Conservation (phyloP, 768 basidiomycete genomes). For the Mycena belliarum region DNA sequence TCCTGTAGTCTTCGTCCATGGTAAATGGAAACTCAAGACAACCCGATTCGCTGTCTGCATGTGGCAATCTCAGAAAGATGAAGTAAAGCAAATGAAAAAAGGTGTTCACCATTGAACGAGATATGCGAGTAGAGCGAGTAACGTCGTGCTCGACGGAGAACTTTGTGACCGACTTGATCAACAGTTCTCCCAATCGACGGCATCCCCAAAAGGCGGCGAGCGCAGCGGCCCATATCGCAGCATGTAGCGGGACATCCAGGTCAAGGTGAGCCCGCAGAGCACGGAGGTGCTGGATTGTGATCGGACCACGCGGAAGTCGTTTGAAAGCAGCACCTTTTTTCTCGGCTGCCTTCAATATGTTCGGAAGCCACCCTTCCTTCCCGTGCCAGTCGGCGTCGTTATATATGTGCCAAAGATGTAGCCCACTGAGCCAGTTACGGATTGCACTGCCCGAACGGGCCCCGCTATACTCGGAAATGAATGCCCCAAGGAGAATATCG, state of each 20-base stretch:
- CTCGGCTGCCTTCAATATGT: slow-evolving; percentile 5
- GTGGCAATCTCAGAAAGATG: too few species aligned
- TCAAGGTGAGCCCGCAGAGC: background rate
- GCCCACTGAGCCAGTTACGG: slow-evolving; percentile 1
- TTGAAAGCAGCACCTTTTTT: slow-evolving; percentile 9
- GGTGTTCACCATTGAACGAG: background rate
- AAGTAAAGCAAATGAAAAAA: too few species aligned
- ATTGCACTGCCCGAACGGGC: too few species aligned
- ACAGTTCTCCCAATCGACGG: slow-evolving; percentile 11
- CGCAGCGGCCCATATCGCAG: slow-evolving; percentile 19
- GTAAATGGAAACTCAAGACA: slow-evolving; percentile 13
- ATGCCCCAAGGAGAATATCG: too few species aligned
- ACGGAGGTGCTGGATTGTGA: slow-evolving; percentile 9
- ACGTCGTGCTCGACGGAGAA: background rate
- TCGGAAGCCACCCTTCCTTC: slow-evolving; percentile 8
- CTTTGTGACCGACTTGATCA: background rate
- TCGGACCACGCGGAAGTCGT: slow-evolving; percentile 8
- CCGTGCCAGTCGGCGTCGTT: slow-evolving; percentile 15
- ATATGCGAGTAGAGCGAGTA: background rate
- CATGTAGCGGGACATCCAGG: slow-evolving; percentile 4
- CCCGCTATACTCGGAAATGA: too few species aligned
- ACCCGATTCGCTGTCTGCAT: background rate
- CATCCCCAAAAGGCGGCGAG: slow-evolving; percentile 20
- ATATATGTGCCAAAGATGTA: slow-evolving; percentile 1
- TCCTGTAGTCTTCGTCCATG: slow-evolving; percentile 21